Percentiles rank a stretch among this genome's conserved stretches.
Conservation (phyloP, 371 early-diverging fungal genomes). For the Sporodiniella umbellata region DNA sequence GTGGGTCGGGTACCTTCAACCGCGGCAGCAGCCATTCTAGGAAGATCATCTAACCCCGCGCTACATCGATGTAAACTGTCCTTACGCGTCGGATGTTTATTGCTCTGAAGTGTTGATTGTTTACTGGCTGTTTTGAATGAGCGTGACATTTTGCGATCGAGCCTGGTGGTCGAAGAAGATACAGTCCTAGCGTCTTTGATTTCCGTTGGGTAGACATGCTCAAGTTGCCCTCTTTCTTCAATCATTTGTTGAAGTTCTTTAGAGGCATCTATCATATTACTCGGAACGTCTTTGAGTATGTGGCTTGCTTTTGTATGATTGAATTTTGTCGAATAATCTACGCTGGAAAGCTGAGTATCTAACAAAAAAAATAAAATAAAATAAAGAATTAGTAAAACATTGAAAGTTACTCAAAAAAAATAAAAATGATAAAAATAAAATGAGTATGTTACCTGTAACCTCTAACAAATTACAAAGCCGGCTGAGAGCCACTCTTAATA, state of each 20-base stretch:
- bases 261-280: conserved; percentile 12
- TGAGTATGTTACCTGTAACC: conserved; percentile 54
- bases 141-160: conserved; percentile 60
- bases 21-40: conserved; percentile 25
- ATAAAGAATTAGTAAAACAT: no score
- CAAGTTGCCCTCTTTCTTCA: conserved; percentile 11
- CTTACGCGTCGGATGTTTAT: conserved; percentile 25
- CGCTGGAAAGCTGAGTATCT: conserved; percentile 41
- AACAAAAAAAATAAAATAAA: conserved; percentile 1
- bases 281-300: conserved; percentile 12
- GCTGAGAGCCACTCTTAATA: conserved; percentile 83
- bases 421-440: no score
- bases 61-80: conserved; percentile 33
- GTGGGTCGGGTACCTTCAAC: conserved; percentile 5
- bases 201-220: conserved; percentile 37
- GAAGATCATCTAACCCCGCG: conserved; percentile 29
- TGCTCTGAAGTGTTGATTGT: conserved; percentile 47
- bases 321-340: conserved; percentile 32
- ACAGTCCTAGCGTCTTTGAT: conserved; percentile 45
- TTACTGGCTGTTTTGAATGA: conserved; percentile 56
- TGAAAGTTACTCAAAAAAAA: no score
- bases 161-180: conserved; percentile 47
- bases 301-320: conserved; percentile 3
- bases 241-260: conserved; percentile 18
- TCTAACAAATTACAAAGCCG: conserved; percentile 76